Conservation (phyloP, 2,329 filamentous ascomycete species). For the Tricladium varicosporioides region DNA sequence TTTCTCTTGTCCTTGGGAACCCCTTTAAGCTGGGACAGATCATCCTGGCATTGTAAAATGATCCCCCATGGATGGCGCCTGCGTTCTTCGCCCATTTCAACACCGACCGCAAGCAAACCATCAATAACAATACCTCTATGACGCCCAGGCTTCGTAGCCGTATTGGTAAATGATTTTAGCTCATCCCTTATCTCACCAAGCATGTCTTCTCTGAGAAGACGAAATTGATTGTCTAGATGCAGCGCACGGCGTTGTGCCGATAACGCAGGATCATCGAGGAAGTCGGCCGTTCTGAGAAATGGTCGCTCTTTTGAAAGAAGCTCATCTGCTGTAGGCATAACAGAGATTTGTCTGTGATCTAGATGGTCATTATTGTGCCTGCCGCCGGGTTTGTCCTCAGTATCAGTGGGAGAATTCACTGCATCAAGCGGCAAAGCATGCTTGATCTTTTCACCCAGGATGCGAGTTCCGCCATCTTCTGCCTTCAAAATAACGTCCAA, state of each 20-base stretch:
- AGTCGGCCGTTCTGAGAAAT: slow-evolving; percentile 54
- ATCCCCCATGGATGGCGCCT: slow-evolving; percentile 37
- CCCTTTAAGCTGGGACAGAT: slow-evolving; percentile 43
- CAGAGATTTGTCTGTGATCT: slow-evolving; percentile 58
- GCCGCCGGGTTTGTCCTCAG: slow-evolving; percentile 50
- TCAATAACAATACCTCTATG: slow-evolving; percentile 39
- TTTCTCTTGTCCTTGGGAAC: slow-evolving; percentile 37
- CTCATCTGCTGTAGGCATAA: slow-evolving; percentile 67
- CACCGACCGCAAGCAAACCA: slow-evolving; percentile 37
- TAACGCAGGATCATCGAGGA: slow-evolving; percentile 41
- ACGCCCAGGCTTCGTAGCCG: slow-evolving; percentile 43
- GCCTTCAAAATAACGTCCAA: slow-evolving; percentile 24
- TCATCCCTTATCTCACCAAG: slow-evolving; percentile 64
- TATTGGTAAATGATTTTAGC: slow-evolving; percentile 46
- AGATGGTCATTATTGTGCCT: slow-evolving; percentile 71
- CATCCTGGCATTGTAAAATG: slow-evolving; percentile 40
- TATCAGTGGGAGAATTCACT: slow-evolving; percentile 15
- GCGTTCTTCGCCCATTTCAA: slow-evolving; percentile 32
- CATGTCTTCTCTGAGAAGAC: slow-evolving; percentile 70
- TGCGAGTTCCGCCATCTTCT: slow-evolving; percentile 27
- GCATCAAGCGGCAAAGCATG: slow-evolving; percentile 31
- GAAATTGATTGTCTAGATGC: slow-evolving; percentile 71
- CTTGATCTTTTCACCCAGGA: slow-evolving; percentile 39
- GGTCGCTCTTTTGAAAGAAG: slow-evolving; percentile 50
- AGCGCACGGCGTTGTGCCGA: slow-evolving; percentile 39